A percentile compares a stretch with the other conserved stretches of the same genome.
Evolutionary conservation across 768 basidiomycete species (phyloP).

Genomic region (Cystobasidium ongulense): DNA sequence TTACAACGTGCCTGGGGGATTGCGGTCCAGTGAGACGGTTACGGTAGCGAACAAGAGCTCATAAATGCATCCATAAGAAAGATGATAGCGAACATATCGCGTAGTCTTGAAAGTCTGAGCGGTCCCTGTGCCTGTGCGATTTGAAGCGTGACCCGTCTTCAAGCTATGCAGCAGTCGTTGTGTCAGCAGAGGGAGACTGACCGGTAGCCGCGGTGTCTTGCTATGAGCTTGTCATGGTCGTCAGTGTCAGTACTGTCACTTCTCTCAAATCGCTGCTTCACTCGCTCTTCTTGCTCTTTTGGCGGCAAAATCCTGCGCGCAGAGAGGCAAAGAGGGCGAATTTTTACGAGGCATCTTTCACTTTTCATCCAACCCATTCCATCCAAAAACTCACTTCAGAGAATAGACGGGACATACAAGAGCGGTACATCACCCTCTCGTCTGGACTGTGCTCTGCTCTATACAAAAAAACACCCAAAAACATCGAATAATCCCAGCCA

Average conservation of each 20-base stretch:
- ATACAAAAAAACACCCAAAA: background rate
- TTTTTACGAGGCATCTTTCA: background rate
- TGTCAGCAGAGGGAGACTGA: too few species aligned
- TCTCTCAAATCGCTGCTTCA: background rate
- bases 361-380: background rate
- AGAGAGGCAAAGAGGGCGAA: background rate
- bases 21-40: too few species aligned
- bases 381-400: background rate
- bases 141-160: too few species aligned
- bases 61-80: too few species aligned
- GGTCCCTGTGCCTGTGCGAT: too few species aligned
- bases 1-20: too few species aligned
- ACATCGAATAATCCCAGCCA: background rate
- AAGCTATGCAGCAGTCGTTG: too few species aligned
- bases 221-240: background rate
- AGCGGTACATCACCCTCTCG: background rate
- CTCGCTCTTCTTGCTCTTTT: background rate
- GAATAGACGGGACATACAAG: background rate
- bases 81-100: too few species aligned
- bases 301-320: background rate
- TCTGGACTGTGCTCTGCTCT: background rate
- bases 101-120: too few species aligned
- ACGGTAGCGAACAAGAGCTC: too few species aligned
- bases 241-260: background rate
- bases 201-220: too few species aligned